These are phyloP conservation scores for Hanseniaspora meyeri DNA, from an alignment of 805 yeast species.

Conservation along the genomic window DNA sequence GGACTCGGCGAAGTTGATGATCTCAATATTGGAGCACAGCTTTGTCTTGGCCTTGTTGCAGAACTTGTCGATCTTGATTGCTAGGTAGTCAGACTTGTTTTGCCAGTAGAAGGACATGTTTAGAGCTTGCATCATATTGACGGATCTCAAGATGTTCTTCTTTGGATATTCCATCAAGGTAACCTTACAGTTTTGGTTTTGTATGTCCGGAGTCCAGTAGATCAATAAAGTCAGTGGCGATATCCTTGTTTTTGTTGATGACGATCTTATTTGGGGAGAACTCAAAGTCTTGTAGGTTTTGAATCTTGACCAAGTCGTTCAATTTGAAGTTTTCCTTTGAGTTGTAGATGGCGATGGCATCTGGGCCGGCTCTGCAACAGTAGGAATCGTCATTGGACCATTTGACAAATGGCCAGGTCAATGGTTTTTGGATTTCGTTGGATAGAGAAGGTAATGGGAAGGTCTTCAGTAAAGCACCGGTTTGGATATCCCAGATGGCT, in stretches of 20 bases:
- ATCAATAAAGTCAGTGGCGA: slow-evolving; percentile 59
- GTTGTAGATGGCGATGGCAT: slow-evolving; percentile 83
- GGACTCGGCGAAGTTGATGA: slow-evolving; percentile 75
- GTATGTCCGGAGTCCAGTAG: slow-evolving; percentile 93
- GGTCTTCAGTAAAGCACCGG: slow-evolving; percentile 75
- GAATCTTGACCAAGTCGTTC: slow-evolving; percentile 68
- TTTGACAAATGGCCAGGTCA: slow-evolving; percentile 92
- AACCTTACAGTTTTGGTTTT: slow-evolving; percentile 90
- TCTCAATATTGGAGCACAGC: slow-evolving; percentile 78
- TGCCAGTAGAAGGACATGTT: slow-evolving; percentile 93
- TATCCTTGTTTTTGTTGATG: slow-evolving; percentile 33
- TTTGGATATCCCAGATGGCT: slow-evolving; percentile 80
- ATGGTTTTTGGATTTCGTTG: slow-evolving; percentile 35
- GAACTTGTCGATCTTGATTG: slow-evolving; percentile 87
- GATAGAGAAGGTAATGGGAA: slow-evolving; percentile 59
- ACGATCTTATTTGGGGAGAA: slow-evolving; percentile 85
- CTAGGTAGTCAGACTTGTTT: slow-evolving; percentile 64
- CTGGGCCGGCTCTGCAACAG: slow-evolving; percentile 92
- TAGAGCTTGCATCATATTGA: slow-evolving; percentile 87
- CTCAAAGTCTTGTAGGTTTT: slow-evolving; percentile 80
- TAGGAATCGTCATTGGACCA: slow-evolving; percentile 89
- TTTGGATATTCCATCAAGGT: slow-evolving; percentile 79
- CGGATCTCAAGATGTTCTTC: slow-evolving; percentile 71
- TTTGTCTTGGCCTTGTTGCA: slow-evolving; percentile 93
- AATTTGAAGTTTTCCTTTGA: slow-evolving; percentile 59